Percentiles rank a stretch among this genome's conserved stretches.
Conservation (phyloP, 1,139 yeast species). For the Yamadazyma siamensis region DNA sequence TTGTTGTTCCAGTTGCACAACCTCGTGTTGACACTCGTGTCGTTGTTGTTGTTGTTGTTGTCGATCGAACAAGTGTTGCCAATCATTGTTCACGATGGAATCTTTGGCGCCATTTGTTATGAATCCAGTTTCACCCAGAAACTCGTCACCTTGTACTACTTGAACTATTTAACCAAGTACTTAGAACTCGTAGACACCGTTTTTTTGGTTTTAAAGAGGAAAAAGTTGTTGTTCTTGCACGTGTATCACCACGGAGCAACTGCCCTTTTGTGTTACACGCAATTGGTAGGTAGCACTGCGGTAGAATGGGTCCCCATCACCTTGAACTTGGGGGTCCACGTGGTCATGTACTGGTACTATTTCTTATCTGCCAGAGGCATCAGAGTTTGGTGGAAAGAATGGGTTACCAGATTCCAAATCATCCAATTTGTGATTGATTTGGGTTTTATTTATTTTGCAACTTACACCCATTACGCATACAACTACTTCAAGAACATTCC, state of each 20-base stretch:
- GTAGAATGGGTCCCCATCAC: conserved; percentile 95
- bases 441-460: conserved; percentile 86
- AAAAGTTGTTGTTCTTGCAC: conserved; percentile 86
- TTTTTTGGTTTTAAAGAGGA: conserved; percentile 86
- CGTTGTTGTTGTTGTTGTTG: conserved; percentile 64
- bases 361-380: conserved; percentile 91
- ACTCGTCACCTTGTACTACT: conserved; percentile 77
- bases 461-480: conserved; percentile 74
- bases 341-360: conserved; percentile 97
- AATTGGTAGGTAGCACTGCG: conserved; percentile 84
- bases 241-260: conserved; percentile 99
- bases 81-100: conserved; percentile 70
- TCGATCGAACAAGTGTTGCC: conserved; percentile 85
- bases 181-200: conserved; percentile 89
- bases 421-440: conserved; percentile 89
- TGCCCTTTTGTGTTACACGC: conserved; percentile 91
- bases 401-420: conserved; percentile 97
- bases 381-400: conserved; percentile 99
- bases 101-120: conserved; percentile 83
- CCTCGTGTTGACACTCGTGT: conserved; percentile 65
- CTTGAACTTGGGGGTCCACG: conserved; percentile 89
- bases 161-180: conserved; percentile 75
- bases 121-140: conserved; percentile 80
- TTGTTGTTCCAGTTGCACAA: conserved; percentile 67
- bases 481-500: conserved; percentile 64